These are phyloP conservation scores for Planoprotostelium fungivorum DNA, from an alignment of 78 protist genomes.

Conservation along the genomic window DNA sequence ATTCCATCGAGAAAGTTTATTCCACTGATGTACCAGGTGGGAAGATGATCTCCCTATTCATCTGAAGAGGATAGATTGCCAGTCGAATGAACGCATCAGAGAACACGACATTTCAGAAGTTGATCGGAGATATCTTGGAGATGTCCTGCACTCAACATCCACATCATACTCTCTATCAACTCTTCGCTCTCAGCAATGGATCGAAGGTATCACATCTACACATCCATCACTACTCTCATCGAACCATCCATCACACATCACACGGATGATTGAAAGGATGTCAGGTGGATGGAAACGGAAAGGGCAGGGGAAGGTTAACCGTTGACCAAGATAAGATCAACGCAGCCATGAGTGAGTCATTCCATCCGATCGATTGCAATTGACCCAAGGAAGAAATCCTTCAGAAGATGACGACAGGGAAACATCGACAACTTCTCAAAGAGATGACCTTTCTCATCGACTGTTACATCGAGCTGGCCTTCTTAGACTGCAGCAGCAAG, in stretches of 20 bases:
- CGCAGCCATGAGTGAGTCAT: background rate
- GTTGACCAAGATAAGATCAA: constrained; percentile 3
- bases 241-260: no score
- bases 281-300: background rate
- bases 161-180: background rate
- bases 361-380: background rate
- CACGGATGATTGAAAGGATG: no score
- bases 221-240: background rate
- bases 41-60: background rate
- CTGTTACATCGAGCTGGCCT: background rate
- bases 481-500: background rate
- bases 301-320: background rate
- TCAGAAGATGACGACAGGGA: background rate
- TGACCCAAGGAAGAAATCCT: background rate
- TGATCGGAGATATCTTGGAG: background rate
- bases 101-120: background rate
- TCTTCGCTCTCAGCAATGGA: constrained; percentile 5
- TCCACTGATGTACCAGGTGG: constrained; percentile 13
- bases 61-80: constrained; percentile 6
- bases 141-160: background rate
- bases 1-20: constrained; percentile 10
- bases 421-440: background rate
- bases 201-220: background rate
- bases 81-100: constrained; percentile 6
- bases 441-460: background rate